These are phyloP conservation scores for Conoideocrella luteorostrata DNA, from an alignment of 2,329 filamentous ascomycete genomes.

Conservation along the genomic window DNA sequence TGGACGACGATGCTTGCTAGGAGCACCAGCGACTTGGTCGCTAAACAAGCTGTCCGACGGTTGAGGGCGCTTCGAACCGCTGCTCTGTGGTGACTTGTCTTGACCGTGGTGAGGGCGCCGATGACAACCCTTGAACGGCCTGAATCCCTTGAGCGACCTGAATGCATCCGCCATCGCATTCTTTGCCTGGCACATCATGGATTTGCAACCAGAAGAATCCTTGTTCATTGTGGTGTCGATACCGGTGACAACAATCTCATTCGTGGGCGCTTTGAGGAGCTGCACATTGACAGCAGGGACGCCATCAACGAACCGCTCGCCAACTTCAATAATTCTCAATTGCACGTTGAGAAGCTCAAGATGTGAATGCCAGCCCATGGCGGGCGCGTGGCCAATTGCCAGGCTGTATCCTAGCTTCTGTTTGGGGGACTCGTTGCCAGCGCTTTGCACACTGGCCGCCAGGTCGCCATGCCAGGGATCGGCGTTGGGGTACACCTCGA, in stretches of 20 bases:
- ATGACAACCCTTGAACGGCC: constrained; percentile 17
- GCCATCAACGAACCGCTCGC: constrained; percentile 45
- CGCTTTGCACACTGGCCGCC: constrained; percentile 38
- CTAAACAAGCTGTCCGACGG: constrained; percentile 15
- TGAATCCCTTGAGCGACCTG: constrained; percentile 20
- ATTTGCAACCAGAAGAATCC: constrained; percentile 28
- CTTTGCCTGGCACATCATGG: constrained; percentile 47
- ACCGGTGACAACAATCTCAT: constrained; percentile 48
- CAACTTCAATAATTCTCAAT: constrained; percentile 55
- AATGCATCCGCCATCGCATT: constrained; percentile 22
- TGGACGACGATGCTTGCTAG: constrained; percentile 7
- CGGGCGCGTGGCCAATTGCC: constrained; percentile 32
- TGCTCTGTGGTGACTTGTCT: constrained; percentile 6
- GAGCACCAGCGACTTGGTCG: neutral
- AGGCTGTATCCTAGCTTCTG: constrained; percentile 45
- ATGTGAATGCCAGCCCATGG: constrained; percentile 43
- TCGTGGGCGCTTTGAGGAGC: constrained; percentile 52
- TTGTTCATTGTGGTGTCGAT: constrained; percentile 31
- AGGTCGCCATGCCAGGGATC: constrained; percentile 39
- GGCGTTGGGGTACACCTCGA: constrained; percentile 51
- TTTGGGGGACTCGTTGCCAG: constrained; percentile 27
- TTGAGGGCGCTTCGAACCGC: constrained; percentile 10
- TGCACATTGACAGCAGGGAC: constrained; percentile 52
- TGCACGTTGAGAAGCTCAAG: constrained; percentile 48
- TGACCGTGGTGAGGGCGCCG: constrained; percentile 13